Conservation (phyloP, 1,139 yeast genomes). For the Pichia sp. region DNA sequence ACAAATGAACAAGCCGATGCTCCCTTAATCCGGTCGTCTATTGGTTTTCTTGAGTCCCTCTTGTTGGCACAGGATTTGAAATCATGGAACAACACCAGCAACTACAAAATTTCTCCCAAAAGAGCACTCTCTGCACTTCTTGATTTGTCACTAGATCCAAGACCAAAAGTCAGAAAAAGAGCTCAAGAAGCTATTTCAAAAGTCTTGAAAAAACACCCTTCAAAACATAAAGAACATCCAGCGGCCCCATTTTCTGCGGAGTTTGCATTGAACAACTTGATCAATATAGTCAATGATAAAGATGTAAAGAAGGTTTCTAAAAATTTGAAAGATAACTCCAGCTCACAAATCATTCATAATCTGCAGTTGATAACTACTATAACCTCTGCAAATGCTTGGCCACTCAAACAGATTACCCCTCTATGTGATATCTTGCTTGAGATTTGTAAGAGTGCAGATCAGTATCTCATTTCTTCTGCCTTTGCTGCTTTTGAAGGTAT, state of each 20-base stretch:
- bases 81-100: slow-evolving; percentile 57
- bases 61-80: slow-evolving; percentile 73
- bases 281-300: slow-evolving; percentile 38
- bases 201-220: slow-evolving; percentile 55
- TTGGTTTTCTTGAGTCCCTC: slow-evolving; percentile 77
- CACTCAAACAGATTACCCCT: slow-evolving; percentile 56
- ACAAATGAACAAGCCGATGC: slow-evolving; percentile 68
- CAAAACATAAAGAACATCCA: slow-evolving; percentile 69
- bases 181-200: slow-evolving; percentile 77
- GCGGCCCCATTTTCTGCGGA: slow-evolving; percentile 68
- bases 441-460: slow-evolving; percentile 77
- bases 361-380: slow-evolving; percentile 67
- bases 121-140: slow-evolving; percentile 77
- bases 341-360: slow-evolving; percentile 62
- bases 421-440: slow-evolving; percentile 72
- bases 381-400: slow-evolving; percentile 77
- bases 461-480: slow-evolving; percentile 70
- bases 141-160: slow-evolving; percentile 73
- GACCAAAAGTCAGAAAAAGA: slow-evolving; percentile 95
- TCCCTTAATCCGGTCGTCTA: slow-evolving; percentile 74
- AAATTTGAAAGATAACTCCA: slow-evolving; percentile 28
- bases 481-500: slow-evolving; percentile 82
- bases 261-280: slow-evolving; percentile 50
- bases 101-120: slow-evolving; percentile 59
- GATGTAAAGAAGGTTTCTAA: slow-evolving; percentile 11